Evolutionary conservation across 305 asterid genomes (phyloP), one percentile per base, ranked within the genome.

Genomic region (Fraxinus floribunda): DNA sequence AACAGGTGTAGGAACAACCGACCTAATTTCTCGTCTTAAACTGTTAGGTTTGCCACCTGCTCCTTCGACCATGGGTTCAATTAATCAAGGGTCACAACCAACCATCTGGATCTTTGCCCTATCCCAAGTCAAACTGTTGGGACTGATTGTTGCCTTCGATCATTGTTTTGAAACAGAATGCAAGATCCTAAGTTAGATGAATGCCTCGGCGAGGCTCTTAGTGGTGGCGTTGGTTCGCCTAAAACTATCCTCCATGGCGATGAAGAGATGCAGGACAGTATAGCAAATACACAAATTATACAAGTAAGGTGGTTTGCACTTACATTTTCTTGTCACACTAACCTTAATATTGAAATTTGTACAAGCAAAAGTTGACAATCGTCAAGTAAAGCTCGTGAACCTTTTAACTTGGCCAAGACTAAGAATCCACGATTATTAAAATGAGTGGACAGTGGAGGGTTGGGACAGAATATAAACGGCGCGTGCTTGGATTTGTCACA

Each of bases 401-500:
- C 24, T n/a, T 55, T 55, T 16, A 55, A 55, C 5, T 55, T n/a
- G 24, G 24, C 24, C 64, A 16, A 52, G 22, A 52, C 22, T 57
- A 5, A 78, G 36, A 9, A 4, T 3, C 55, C 64, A 16, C 44
- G 68, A 22, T 26, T 32, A 70, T 62, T 46, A 74, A 82, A 35
- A 80, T 22, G 29, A 80, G 26, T 55, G 77, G 64, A 5, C 39
- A 78, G 38, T 79, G 36, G 81, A 79, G 75, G 36, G 76, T 38
- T 22, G 36, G 49, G 78, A 18, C 49, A 78, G 76, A 81, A 81
- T 84, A 82, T 75, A 80, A 83, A 81, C 83, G 88, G 88, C 86
- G 88, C 90, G 76, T 85, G 90, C 87, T 83, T 83, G 80, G 79
- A 29, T 83, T 64, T 76, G 88, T 87, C 90, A 85, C 90, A 87